These are phyloP conservation scores for Calonectria fujianensis DNA, from an alignment of 2,329 filamentous ascomycete species.

Conservation along the genomic window DNA sequence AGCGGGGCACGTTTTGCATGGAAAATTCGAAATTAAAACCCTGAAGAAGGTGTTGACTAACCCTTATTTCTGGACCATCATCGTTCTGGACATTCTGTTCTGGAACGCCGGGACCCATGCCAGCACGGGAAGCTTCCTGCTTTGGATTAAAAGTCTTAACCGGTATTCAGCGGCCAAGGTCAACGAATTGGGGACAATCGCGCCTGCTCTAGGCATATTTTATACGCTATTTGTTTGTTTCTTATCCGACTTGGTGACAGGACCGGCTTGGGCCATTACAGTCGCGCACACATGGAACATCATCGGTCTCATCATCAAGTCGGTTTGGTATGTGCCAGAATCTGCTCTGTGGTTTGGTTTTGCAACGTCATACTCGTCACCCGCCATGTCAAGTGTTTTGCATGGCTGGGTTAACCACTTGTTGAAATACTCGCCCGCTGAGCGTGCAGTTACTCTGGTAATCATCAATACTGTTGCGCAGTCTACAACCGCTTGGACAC, in stretches of 20 bases:
- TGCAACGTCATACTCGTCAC: constrained; percentile 68
- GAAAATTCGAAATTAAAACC: constrained; percentile 58
- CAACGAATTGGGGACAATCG: constrained; percentile 72
- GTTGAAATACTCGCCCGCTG: constrained; percentile 66
- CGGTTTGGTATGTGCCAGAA: constrained; percentile 75
- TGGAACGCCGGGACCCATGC: constrained; percentile 72
- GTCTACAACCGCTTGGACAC: constrained; percentile 74
- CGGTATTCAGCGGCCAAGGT: constrained; percentile 67
- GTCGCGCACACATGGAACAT: constrained; percentile 70
- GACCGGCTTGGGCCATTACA: constrained; percentile 74
- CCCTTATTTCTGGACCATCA: constrained; percentile 71
- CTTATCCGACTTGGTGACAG: constrained; percentile 71
- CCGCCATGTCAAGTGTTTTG: constrained; percentile 72
- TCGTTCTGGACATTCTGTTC: constrained; percentile 72
- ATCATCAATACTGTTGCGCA: constrained; percentile 72
- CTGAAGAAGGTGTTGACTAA: constrained; percentile 61
- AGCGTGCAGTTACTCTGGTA: constrained; percentile 70
- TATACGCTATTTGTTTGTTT: constrained; percentile 74
- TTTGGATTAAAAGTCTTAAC: constrained; percentile 75
- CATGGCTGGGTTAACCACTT: constrained; percentile 74
- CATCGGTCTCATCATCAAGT: constrained; percentile 70
- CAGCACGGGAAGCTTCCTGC: constrained; percentile 69
- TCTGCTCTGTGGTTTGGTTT: constrained; percentile 56
- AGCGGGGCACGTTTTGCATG: constrained; percentile 63
- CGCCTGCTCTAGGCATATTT: constrained; percentile 74